Evolutionary conservation across 305 asterid genomes (phyloP), one percentile per base, ranked within the genome.

Genomic region (Fraxinus angustifolia): DNA sequence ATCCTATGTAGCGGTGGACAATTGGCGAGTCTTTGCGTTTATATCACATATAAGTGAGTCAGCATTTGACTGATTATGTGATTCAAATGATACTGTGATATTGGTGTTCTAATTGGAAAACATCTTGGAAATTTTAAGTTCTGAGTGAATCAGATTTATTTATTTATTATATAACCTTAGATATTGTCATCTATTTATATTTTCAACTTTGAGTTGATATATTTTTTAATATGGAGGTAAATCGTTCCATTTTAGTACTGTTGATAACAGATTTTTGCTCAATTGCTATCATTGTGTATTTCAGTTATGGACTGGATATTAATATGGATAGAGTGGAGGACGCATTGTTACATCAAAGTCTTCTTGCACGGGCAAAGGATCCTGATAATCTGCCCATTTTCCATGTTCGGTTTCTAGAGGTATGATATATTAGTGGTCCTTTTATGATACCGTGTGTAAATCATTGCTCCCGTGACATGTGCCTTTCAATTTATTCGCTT

Each of bases 281-380:
- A 35, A 35, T 72, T 74, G 58, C 70, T 73, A 38, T 84, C 81
- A 34, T 60, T 80, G 30, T 80, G 74, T 78, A 82, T 84, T 82
- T 85, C 88, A 95, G 56, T 14, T 45, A 45, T 45, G 56, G 87
- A 38, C 85, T 91, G 86, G 97, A 95, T 87, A 90, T 93, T 79
- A 91, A 91, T 85, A 83, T 91, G 91, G 97, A 92, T 75, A 90
- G 90, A 88, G 97, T 85, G 75, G 98, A 95, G 90, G 98, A 92
- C 76, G 99, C 92, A 76, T 80, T 93, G 87, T 82, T 95, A 84
- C 99, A 95, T 84, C 94, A 86, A 71, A 91, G 87, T 86, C 92
- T 93, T 90, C 97, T 95, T 60, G 85, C 90, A 4, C 79, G 72
- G 86, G 99, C 99, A n/a, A 93, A 89, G 84, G 92, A 90, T 88